These are phyloP conservation scores for Xylariaceae sp. DNA, from an alignment of 2,329 filamentous ascomycete genomes.

Conservation along the genomic window DNA sequence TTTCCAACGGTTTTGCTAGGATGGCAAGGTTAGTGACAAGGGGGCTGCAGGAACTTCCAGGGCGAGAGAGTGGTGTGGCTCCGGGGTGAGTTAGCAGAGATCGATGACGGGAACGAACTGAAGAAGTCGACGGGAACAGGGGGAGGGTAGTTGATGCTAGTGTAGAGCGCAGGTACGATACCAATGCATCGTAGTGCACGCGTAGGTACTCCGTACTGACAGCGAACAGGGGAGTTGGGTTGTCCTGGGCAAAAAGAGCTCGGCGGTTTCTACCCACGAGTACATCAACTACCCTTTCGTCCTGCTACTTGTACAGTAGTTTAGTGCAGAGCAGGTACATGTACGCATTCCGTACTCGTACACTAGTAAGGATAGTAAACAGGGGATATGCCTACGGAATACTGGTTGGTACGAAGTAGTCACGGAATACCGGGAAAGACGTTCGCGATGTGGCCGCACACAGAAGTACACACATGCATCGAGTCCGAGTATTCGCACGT, in stretches of 20 bases:
- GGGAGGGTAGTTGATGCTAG: background rate
- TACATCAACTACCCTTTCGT: background rate
- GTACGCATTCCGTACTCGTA: too few species aligned
- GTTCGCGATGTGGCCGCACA: too few species aligned
- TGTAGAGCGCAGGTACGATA: background rate
- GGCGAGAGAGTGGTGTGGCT: constrained; percentile 20
- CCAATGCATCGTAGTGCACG: too few species aligned
- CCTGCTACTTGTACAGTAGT: too few species aligned
- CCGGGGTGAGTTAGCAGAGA: constrained; percentile 17
- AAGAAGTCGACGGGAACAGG: constrained; percentile 15
- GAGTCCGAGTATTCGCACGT: background rate
- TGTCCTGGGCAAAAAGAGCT: constrained; percentile 13
- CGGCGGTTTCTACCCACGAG: background rate
- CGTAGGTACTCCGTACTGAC: background rate
- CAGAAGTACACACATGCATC: background rate
- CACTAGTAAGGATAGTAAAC: constrained; percentile 1
- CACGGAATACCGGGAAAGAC: background rate
- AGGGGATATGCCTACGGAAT: constrained; percentile 4
- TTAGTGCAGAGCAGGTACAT: too few species aligned
- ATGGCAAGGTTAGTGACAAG: constrained; percentile 16
- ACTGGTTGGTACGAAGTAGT: background rate
- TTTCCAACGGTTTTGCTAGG: constrained; percentile 24
- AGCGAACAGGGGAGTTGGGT: constrained; percentile 7
- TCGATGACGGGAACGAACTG: constrained; percentile 21
- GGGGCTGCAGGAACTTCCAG: constrained; percentile 20